A percentile compares a stretch with the other conserved stretches of the same genome.
phyloP scores from a whole-genome alignment of 1,139 yeast genomes.

The Saccharomyces hybrid region DNA sequence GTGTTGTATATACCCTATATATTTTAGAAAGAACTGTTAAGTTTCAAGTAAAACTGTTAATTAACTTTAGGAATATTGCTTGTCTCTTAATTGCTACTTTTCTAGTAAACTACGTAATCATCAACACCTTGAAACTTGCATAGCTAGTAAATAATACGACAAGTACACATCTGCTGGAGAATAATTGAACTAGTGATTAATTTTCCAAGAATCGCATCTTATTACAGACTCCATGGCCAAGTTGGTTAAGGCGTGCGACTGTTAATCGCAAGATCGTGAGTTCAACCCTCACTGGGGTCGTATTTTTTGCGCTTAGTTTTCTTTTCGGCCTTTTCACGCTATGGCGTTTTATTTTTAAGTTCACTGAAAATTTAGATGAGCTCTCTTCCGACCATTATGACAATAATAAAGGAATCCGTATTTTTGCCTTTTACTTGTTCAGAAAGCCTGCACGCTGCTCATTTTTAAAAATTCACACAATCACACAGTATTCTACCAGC shows the following conservation, averaged over 20 bases:
- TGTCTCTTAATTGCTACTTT: too few relatives aligned
- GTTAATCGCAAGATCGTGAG: constrained; percentile 29
- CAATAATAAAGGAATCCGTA: background rate
- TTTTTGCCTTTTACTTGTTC: background rate
- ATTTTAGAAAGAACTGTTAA: too few relatives aligned
- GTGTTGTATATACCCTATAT: too few relatives aligned
- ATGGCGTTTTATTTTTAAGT: background rate
- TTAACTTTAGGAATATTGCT: too few relatives aligned
- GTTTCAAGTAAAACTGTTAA: too few relatives aligned
- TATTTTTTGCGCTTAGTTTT: constrained; percentile 8
- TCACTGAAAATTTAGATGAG: background rate
- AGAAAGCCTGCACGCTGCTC: background rate
- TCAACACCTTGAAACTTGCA: too few relatives aligned
- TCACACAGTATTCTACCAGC: background rate
- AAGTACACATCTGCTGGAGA: too few relatives aligned
- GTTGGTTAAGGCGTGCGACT: constrained; percentile 28
- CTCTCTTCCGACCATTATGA: background rate
- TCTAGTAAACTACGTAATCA: too few relatives aligned
- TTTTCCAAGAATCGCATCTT: background rate
- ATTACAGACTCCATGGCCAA: constrained; percentile 24
- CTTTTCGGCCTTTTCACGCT: background rate
- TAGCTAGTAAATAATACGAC: too few relatives aligned
- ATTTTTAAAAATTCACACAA: background rate
- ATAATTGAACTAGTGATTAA: too few relatives aligned
- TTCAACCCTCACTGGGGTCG: constrained; percentile 28